phyloP scores from a whole-genome alignment of 208 protist genomes.

The Leishmania guyanensis region DNA sequence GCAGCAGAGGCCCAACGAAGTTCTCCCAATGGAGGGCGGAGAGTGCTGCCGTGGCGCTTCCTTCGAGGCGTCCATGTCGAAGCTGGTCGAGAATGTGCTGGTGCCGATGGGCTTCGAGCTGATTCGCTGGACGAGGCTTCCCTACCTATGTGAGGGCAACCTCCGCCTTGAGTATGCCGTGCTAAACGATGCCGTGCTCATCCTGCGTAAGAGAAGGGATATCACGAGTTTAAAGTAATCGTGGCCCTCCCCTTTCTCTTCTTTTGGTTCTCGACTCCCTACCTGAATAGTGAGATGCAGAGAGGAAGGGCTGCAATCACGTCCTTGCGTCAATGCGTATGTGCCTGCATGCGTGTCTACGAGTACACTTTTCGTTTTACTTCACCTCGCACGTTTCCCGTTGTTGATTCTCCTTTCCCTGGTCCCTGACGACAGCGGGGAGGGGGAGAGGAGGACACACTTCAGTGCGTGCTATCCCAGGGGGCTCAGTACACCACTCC shows the following conservation, averaged over 20 bases:
- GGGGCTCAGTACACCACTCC: not conserved
- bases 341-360: not conserved
- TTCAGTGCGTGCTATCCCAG: not conserved
- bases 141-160: conserved; percentile 87
- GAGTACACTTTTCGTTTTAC: not conserved
- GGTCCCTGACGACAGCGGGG: not conserved
- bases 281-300: not conserved
- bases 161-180: conserved; percentile 69
- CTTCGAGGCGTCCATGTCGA: conserved; percentile 65
- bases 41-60: conserved; percentile 75
- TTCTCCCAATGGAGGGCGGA: conserved; percentile 78
- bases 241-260: not conserved
- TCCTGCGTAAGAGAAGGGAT: conserved; percentile 35
- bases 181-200: conserved; percentile 80
- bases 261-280: not conserved
- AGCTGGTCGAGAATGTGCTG: conserved; percentile 81
- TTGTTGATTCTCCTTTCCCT: not conserved
- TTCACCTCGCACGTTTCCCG: not conserved
- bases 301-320: not conserved
- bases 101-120: conserved; percentile 74
- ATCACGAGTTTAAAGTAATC: not conserved
- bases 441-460: too few species aligned
- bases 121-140: conserved; percentile 81
- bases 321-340: not conserved
- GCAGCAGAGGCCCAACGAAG: conserved; percentile 64